Evolutionary conservation across 768 basidiomycete species (phyloP).

Genomic region (Calvatia gigantea): DNA sequence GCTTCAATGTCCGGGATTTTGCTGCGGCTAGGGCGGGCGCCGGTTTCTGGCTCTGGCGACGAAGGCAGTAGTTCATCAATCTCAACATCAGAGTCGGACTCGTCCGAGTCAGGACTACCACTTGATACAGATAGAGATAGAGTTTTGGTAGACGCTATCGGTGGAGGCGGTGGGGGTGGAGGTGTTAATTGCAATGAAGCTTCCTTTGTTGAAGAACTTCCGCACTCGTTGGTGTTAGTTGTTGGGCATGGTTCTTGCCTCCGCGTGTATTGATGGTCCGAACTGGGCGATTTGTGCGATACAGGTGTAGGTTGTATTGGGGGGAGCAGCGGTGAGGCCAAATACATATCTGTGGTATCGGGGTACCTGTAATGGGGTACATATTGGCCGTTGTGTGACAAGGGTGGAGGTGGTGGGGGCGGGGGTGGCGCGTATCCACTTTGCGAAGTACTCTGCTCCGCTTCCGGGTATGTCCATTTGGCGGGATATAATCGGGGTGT

Average conservation of each 20-base stretch:
- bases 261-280: neutral
- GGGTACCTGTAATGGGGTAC: slow-evolving; percentile 8
- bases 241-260: neutral
- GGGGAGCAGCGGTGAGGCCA: neutral
- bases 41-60: slow-evolving; percentile 10
- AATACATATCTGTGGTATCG: neutral
- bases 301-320: slow-evolving; percentile 1
- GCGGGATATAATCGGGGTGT: slow-evolving; percentile 11
- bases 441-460: neutral
- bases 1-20: slow-evolving; percentile 5
- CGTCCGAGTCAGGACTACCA: neutral
- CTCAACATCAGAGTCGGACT: neutral
- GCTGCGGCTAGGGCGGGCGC: neutral
- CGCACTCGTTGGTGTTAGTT: neutral
- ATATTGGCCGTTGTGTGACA: neutral
- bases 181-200: neutral
- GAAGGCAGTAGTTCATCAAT: slow-evolving; percentile 6
- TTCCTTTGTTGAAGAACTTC: neutral
- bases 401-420: neutral
- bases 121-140: neutral
- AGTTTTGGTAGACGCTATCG: neutral
- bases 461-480: neutral
- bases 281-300: neutral
- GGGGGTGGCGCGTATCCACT: neutral
- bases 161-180: neutral